phyloP scores from a whole-genome alignment of 129 eudicot species.

The Lonicera japonica region DNA sequence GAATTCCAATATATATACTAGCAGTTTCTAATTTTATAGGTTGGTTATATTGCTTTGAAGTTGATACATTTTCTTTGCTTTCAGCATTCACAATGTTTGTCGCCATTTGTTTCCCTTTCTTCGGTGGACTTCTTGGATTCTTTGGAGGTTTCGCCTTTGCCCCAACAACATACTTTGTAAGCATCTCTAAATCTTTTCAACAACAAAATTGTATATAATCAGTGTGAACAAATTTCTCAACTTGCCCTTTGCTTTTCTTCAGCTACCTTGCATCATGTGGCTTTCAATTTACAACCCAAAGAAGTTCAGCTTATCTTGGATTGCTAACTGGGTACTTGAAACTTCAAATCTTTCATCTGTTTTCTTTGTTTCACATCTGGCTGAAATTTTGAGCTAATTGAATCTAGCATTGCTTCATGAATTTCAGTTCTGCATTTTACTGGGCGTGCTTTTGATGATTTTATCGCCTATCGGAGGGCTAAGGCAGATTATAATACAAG shows the following conservation, averaged over 20 bases:
- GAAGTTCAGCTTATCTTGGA: constrained; percentile 62
- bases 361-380: not conserved
- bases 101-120: constrained; percentile 54
- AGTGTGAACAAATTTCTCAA: not conserved
- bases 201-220: not conserved
- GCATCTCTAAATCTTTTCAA: constrained; percentile 5
- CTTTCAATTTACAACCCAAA: constrained; percentile 64
- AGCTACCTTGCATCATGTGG: constrained; percentile 92
- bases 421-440: constrained; percentile 58
- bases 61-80: not conserved
- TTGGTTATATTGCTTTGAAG: not conserved
- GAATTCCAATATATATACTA: no score
- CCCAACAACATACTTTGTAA: constrained; percentile 66
- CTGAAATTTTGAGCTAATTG: constrained; percentile 17
- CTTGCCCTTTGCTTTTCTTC: constrained; percentile 2
- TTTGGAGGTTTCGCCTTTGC: constrained; percentile 76
- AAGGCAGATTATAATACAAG: constrained; percentile 40
- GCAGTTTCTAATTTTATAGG: not conserved
- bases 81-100: constrained; percentile 61
- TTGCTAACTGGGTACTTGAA: constrained; percentile 55
- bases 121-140: constrained; percentile 59
- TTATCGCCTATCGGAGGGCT: constrained; percentile 71
- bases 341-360: not conserved
- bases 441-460: constrained; percentile 58
- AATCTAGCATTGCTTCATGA: not conserved